These are phyloP conservation scores for Geotrichum aggregatum DNA, from an alignment of 1,139 yeast genomes.

Conservation along the genomic window DNA sequence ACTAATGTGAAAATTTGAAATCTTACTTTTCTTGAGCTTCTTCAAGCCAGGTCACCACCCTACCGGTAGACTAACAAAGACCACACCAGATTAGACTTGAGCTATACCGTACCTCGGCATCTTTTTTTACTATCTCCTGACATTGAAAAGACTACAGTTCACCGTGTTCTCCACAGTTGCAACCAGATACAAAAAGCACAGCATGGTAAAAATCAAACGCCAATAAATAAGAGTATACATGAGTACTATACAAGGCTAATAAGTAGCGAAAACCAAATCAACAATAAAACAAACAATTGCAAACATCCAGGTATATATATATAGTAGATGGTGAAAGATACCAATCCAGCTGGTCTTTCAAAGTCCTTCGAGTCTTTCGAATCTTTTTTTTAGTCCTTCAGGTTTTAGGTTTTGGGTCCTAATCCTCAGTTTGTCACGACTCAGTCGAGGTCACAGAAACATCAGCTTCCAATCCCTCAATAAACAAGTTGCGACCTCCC, in stretches of 20 bases:
- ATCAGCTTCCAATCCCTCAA: slow-evolving; percentile 47
- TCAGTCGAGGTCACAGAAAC: slow-evolving; percentile 14
- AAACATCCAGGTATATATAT: background rate
- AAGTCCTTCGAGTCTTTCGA: background rate
- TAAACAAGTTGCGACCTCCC: slow-evolving; percentile 42
- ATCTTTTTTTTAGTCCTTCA: background rate
- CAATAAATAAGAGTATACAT: background rate
- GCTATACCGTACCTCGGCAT: too few species aligned
- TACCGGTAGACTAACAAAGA: too few species aligned
- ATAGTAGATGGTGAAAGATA: background rate
- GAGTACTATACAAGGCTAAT: background rate
- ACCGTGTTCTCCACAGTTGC: too few species aligned
- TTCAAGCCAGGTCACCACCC: too few species aligned
- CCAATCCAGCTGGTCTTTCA: slow-evolving; percentile 1
- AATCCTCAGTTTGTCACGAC: background rate
- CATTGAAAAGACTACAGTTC: too few species aligned
- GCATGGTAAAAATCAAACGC: slow-evolving; percentile 9
- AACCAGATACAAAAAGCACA: slow-evolving; percentile 16
- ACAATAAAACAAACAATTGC: background rate
- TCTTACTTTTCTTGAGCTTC: too few species aligned
- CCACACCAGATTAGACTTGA: too few species aligned
- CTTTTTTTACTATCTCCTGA: too few species aligned
- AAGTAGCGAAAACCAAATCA: background rate
- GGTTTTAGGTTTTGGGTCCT: too few species aligned
- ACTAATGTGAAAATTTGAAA: too few species aligned